phyloP scores from a whole-genome alignment of 1,284 basidiomycete species.

The Cutaneotrichosporon cyanovorans region DNA sequence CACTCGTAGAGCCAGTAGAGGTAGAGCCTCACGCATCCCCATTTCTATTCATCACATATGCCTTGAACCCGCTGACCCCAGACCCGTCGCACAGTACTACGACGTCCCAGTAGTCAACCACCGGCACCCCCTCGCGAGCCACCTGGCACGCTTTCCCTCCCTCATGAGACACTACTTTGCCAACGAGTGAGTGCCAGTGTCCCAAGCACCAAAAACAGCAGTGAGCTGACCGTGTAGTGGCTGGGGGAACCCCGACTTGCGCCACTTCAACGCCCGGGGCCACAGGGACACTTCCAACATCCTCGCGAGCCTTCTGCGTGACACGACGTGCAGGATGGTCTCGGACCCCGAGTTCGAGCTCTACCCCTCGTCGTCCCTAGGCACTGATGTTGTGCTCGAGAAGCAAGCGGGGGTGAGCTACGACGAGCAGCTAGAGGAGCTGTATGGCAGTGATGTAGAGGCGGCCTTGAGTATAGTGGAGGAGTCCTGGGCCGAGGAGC shows the following conservation, averaged over 20 bases:
- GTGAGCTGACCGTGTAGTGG: slow-evolving; percentile 22
- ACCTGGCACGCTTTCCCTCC: slow-evolving; percentile 42
- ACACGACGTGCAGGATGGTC: slow-evolving; percentile 35
- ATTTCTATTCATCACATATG: too few species aligned
- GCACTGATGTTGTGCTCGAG: too few species aligned
- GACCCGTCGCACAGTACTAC: slow-evolving; percentile 43
- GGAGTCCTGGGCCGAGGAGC: slow-evolving; percentile 22
- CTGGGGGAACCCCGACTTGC: slow-evolving; percentile 40
- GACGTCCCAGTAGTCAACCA: slow-evolving; percentile 42
- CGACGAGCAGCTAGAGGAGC: neutral
- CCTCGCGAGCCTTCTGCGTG: slow-evolving; percentile 33
- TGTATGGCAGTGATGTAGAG: slow-evolving; percentile 2
- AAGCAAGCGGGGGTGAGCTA: neutral
- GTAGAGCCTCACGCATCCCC: too few species aligned
- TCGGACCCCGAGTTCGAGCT: slow-evolving; percentile 15
- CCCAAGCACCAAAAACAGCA: too few species aligned
- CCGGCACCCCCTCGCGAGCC: slow-evolving; percentile 37
- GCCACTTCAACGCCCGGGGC: slow-evolving; percentile 40
- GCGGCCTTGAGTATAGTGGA: slow-evolving; percentile 5
- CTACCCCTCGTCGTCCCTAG: neutral
- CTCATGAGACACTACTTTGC: slow-evolving; percentile 41
- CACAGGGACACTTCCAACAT: slow-evolving; percentile 40
- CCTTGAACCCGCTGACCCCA: slow-evolving; percentile 1
- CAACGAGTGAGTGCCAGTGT: slow-evolving; percentile 34
- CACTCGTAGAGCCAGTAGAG: too few species aligned